Conservation (phyloP, 139 green algal species). For the Yamagishiella unicocca region DNA sequence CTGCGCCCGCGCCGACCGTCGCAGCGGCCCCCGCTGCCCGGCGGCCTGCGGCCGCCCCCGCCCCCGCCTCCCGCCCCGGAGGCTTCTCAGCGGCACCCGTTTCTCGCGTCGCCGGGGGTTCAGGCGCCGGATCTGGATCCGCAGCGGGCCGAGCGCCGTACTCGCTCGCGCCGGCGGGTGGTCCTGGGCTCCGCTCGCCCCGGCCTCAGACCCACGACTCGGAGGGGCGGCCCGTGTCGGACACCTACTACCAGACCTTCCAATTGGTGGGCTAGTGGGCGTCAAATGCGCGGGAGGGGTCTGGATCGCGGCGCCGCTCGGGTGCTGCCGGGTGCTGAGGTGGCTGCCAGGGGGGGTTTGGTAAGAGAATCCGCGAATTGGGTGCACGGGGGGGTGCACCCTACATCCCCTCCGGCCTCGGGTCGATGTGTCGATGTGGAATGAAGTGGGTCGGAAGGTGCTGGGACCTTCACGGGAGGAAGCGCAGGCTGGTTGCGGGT, state of each 20-base stretch:
- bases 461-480: no score
- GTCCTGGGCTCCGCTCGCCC: neutral
- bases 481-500: no score
- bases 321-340: no score
- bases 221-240: neutral
- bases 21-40: neutral
- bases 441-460: no score
- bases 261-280: conserved; percentile 1
- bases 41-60: neutral
- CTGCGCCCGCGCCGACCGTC: neutral
- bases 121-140: neutral
- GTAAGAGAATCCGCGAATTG: no score
- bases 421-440: no score
- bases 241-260: conserved; percentile 43
- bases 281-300: no score
- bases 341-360: no score
- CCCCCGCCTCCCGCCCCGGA: neutral
- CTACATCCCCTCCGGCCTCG: no score
- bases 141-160: conserved; percentile 1
- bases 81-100: neutral
- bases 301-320: no score
- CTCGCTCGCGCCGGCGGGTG: neutral
- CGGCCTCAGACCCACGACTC: conserved; percentile 1
- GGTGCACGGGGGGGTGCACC: no score
- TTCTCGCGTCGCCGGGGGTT: no score